phyloP scores from a whole-genome alignment of 176 grass and related monocot species.

The Alloteropsis semialata region DNA sequence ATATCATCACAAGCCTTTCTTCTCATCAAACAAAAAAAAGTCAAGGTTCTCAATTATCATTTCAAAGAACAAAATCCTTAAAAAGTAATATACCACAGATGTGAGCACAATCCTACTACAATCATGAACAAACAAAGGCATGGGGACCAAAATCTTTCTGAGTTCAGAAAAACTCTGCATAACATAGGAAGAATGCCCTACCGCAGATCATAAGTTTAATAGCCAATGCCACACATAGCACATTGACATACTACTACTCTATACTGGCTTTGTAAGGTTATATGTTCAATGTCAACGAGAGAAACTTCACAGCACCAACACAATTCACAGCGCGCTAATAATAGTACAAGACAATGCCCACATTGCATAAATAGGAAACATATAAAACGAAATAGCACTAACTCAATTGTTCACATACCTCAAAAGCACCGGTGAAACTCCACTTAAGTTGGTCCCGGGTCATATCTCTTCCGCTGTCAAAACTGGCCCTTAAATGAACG shows the following conservation, averaged over 20 bases:
- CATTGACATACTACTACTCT: neutral
- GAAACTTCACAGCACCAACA: neutral
- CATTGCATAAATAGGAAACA: neutral
- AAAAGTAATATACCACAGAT: neutral
- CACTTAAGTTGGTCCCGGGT: slow-evolving; percentile 90
- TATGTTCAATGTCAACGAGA: neutral
- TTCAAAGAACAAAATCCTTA: neutral
- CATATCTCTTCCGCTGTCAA: too few species aligned
- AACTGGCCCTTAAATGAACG: too few species aligned
- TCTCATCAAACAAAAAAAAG: neutral
- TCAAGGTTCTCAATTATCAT: neutral
- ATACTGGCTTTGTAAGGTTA: neutral
- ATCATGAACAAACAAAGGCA: too few species aligned
- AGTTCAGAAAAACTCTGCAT: too few species aligned
- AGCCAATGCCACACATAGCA: neutral
- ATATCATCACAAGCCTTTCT: neutral
- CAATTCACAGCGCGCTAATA: neutral
- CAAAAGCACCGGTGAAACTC: slow-evolving; percentile 98
- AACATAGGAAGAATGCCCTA: too few species aligned
- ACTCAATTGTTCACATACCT: slow-evolving; percentile 41
- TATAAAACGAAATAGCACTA: neutral
- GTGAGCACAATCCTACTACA: too few species aligned
- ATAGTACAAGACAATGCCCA: neutral
- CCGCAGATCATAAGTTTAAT: too few species aligned
- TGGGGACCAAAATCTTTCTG: too few species aligned